Evolutionary conservation across 2,329 filamentous ascomycete genomes (phyloP).

Genomic region (Epichloe festucae): DNA sequence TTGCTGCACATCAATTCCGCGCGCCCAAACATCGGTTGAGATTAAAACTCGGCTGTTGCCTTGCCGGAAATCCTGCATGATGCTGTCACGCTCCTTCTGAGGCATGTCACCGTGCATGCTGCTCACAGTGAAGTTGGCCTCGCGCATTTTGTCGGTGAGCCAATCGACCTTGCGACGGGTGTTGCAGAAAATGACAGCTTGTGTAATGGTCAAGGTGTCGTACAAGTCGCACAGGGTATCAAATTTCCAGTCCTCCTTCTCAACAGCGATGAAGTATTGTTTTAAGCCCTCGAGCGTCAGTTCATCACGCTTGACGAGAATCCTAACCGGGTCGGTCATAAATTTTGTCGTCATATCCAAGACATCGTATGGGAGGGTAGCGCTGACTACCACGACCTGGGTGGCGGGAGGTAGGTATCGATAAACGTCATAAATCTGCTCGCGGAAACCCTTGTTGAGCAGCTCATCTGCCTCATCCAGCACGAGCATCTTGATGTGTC

Average conservation of each 20-base stretch:
- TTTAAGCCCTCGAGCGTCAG: conserved; percentile 94
- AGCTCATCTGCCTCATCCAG: conserved; percentile 49
- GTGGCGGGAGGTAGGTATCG: conserved; percentile 92
- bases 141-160: conserved; percentile 98
- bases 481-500: conserved; percentile 52
- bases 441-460: conserved; percentile 87
- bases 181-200: conserved; percentile 99
- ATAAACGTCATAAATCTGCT: conserved; percentile 99
- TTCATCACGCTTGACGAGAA: conserved; percentile 97
- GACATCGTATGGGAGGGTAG: conserved; percentile 93
- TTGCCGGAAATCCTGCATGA: conserved; percentile 98
- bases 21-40: conserved; percentile 94
- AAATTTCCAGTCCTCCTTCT: conserved; percentile 99
- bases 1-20: conserved; percentile 97
- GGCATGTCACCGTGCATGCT: conserved; percentile 99
- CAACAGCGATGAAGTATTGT: conserved; percentile 98
- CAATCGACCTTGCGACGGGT: conserved; percentile 98
- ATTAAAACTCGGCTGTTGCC: conserved; percentile 94
- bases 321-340: conserved; percentile 95
- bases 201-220: conserved; percentile 95
- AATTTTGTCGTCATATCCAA: conserved; percentile 99
- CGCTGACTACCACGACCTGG: conserved; percentile 95
- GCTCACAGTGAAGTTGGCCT: conserved; percentile 96
- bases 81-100: conserved; percentile 93
- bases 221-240: conserved; percentile 97